Base-by-base conservation (phyloP, 2,329 filamentous ascomycete species). In the Penicillium sp. region DNA sequence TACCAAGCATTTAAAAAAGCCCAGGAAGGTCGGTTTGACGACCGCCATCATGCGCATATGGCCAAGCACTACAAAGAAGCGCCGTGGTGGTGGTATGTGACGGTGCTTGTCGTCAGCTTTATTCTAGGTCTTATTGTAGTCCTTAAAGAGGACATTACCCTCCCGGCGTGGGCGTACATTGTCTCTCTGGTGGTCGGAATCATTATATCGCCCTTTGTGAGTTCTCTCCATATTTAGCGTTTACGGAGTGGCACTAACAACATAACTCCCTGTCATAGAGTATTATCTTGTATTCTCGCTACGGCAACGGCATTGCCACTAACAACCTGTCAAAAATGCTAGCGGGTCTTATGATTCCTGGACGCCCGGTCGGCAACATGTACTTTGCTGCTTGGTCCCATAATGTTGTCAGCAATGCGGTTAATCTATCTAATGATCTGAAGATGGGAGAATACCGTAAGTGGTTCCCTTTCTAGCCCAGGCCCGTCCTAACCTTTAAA, bases 311-410 rank as follows among this genome's bases (percentile, higher is more conserved):
- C 16, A 57, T 54, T 45, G 54, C 54, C 0, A 57, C 51, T 6
- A 57, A 83, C 60, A 81, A 83, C 50, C 52, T 84, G 35, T 82
- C 79, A 18, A 82, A 82, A 56, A 80, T 82, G 79, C 52, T 83
- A 43, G 80, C 75, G 0, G 80, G 80, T 45, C 68, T 81, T 3
- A 66, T 79, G 51, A 56, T 81, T 2, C 80, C 80, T 1, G 76
- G 73, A 1, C 74, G 76, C 1, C 80, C 80, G 0, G 58, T 82
- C 4, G 80, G 78, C 2, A 82, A 82, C 63, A 80, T 82, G 77
- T 82, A 82, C 63, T 82, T 82, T 61, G 77, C 80, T 7, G 76
- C 76, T 10, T 83, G 80, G 80, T 83, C 80, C 1, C 81, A 84
- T 65, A 81, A 78, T 33, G 78, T 83, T 44, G 82, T 84, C 44